phyloP scores from a whole-genome alignment of 1,139 yeast species.

The Suhomyces bokatorum region DNA sequence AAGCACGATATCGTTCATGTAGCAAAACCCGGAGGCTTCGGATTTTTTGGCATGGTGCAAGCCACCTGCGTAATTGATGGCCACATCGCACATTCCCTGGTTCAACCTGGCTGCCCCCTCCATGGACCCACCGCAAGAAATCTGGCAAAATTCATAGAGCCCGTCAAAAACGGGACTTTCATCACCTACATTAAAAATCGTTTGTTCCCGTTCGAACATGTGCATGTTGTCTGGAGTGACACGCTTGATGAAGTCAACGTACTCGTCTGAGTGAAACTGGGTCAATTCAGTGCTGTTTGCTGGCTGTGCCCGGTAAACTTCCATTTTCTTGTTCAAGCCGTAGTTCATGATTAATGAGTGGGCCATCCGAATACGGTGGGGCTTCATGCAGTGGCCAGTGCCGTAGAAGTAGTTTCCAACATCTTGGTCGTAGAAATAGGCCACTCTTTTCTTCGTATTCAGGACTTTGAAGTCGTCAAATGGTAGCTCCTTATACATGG shows the following conservation, averaged over 20 bases:
- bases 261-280: slow-evolving; percentile 96
- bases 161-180: slow-evolving; percentile 98
- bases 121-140: slow-evolving; percentile 94
- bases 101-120: slow-evolving; percentile 96
- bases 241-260: slow-evolving; percentile 87
- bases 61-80: slow-evolving; percentile 96
- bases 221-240: slow-evolving; percentile 95
- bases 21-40: slow-evolving; percentile 96
- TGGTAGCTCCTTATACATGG: slow-evolving; percentile 46
- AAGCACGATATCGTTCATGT: slow-evolving; percentile 79
- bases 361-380: slow-evolving; percentile 98
- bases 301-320: slow-evolving; percentile 92
- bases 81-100: slow-evolving; percentile 91
- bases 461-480: slow-evolving; percentile 47
- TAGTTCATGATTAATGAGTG: slow-evolving; percentile 96
- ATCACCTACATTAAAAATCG: slow-evolving; percentile 93
- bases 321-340: slow-evolving; percentile 95
- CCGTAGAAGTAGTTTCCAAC: slow-evolving; percentile 98
- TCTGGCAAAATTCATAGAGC: slow-evolving; percentile 87
- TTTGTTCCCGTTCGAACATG: slow-evolving; percentile 85
- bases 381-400: slow-evolving; percentile 98
- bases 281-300: slow-evolving; percentile 98
- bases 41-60: slow-evolving; percentile 95
- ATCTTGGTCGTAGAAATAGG: slow-evolving; percentile 62
- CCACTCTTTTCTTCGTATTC: slow-evolving; percentile 42